These are phyloP conservation scores for Kalaharituber pfeilii DNA, from an alignment of 2,329 filamentous ascomycete genomes.

Conservation along the genomic window DNA sequence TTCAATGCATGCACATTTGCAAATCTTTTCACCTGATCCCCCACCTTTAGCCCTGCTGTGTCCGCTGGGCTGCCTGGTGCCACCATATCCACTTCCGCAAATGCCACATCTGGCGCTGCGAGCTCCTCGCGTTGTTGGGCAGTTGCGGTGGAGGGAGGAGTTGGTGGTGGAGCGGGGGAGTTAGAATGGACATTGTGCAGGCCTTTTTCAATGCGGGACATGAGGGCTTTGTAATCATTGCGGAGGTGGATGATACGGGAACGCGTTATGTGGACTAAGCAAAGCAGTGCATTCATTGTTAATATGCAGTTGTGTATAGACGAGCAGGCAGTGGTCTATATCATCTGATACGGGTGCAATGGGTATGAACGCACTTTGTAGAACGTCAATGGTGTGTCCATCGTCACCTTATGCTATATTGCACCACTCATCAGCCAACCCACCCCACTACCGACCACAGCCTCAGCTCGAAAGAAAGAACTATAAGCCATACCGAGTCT, in stretches of 20 bases:
- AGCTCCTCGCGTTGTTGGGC: slow-evolving; percentile 19
- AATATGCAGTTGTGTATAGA: too few relatives aligned
- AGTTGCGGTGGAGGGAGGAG: slow-evolving; percentile 20
- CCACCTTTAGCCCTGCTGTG: slow-evolving; percentile 55
- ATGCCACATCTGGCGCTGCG: slow-evolving; percentile 39
- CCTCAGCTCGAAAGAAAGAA: slow-evolving; percentile 10
- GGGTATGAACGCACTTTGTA: slow-evolving; percentile 50
- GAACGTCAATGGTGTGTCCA: slow-evolving; percentile 80
- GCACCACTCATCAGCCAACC: too few relatives aligned
- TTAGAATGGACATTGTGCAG: slow-evolving; percentile 71
- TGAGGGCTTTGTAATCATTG: slow-evolving; percentile 85
- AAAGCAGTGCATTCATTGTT: too few relatives aligned
- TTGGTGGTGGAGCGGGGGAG: slow-evolving; percentile 27
- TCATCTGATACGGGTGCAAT: too few relatives aligned
- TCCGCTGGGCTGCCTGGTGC: slow-evolving; percentile 63
- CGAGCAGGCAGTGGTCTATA: too few relatives aligned
- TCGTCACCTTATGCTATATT: slow-evolving; percentile 85
- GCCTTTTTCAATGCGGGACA: slow-evolving; percentile 63
- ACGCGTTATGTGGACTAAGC: slow-evolving; percentile 76
- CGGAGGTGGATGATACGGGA: slow-evolving; percentile 73
- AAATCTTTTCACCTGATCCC: slow-evolving; percentile 70
- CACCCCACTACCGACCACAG: too few relatives aligned
- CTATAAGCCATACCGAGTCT: slow-evolving; percentile 49
- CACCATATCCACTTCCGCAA: slow-evolving; percentile 81
- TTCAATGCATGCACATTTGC: slow-evolving; percentile 70